Evolutionary conservation across 345 rosid genomes (phyloP).

Genomic region (Carallia brachiata): DNA sequence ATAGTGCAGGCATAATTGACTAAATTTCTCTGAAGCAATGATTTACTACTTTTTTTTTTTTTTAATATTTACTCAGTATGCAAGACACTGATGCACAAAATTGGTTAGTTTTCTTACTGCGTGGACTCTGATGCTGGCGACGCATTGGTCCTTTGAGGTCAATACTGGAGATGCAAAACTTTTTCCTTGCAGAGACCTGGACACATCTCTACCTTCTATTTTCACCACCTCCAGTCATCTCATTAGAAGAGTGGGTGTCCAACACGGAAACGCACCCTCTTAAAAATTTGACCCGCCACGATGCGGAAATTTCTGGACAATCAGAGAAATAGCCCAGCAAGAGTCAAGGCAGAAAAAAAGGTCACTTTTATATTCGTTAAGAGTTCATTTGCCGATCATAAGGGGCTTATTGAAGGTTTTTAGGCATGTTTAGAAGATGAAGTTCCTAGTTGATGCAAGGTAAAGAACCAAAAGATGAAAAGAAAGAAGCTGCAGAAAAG

Average conservation of each 20-base stretch:
- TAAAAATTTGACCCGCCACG: slow-evolving; percentile 15
- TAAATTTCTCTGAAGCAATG: not conserved
- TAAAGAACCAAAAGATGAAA: too few relatives aligned
- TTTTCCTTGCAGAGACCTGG: slow-evolving; percentile 29
- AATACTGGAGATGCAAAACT: slow-evolving; percentile 28
- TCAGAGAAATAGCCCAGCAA: not conserved
- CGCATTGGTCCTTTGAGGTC: slow-evolving; percentile 11
- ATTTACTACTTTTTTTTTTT: not conserved
- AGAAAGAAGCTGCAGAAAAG: too few relatives aligned
- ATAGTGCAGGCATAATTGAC: not conserved
- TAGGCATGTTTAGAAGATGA: too few relatives aligned
- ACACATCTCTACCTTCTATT: slow-evolving; percentile 27
- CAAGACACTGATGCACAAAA: too few relatives aligned
- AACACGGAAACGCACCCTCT: slow-evolving; percentile 29
- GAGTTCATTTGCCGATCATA: not conserved
- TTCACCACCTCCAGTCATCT: slow-evolving; percentile 24
- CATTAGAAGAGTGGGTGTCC: slow-evolving; percentile 29
- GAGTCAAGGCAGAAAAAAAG: not conserved
- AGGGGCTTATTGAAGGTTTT: not conserved
- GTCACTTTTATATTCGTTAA: not conserved
- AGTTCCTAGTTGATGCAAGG: too few relatives aligned
- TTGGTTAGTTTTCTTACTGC: too few relatives aligned
- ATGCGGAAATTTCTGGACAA: not conserved
- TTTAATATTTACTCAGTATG: not conserved
- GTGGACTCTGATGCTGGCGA: not conserved